Base-by-base conservation (phyloP, 768 basidiomycete species). In the Amanita molliuscula region DNA sequence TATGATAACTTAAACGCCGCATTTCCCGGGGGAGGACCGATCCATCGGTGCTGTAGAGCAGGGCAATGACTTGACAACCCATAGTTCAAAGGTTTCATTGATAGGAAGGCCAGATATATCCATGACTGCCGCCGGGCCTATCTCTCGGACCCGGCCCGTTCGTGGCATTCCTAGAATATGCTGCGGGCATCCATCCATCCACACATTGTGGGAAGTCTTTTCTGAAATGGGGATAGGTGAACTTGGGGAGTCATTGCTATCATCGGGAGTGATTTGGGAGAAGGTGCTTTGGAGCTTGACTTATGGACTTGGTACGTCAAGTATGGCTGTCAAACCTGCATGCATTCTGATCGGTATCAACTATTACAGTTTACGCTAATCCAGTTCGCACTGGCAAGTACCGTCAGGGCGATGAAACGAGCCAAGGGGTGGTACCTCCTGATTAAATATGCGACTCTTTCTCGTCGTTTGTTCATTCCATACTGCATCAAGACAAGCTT, bases 101-200 rank as follows among this genome's bases (percentile, higher is more conserved):
- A 75, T 86, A 25, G 80, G 78, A 70, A 72, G 44, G 72, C 76
- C 2, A 72, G 71, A 48, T 82, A 75, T 62, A 61, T 81, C 23
- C 65, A 77, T 16, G 56, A 67, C 4, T 70, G 76, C 26, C 76
- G 70, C n/a, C n/a, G n/a, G n/a, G n/a, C 0, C 69, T 85, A 6
- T 81, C 79, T 3, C 67, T 86, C 10, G 84, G 85, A 2, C 81
- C 82, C 0, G 84, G 85, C 0, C 81, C 84, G 2, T 88, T 87
- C 56, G 75, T 87, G 15, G 61, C 68, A 1, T 82, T 79, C 0
- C 68, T 87, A 11, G 82, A 86, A 57, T 61, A 65, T 13, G 81
- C 82, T 1, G 53, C 75, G 0, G 73, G 70, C 0, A 58, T 66
- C 31, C 54, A 58, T 66, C 31, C 54, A 68, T 9, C 78, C 82